Percentiles rank a stretch among this genome's conserved stretches.
phyloP scores from a whole-genome alignment of 2,329 filamentous ascomycete genomes.

The Apiospora kogelbergensis region DNA sequence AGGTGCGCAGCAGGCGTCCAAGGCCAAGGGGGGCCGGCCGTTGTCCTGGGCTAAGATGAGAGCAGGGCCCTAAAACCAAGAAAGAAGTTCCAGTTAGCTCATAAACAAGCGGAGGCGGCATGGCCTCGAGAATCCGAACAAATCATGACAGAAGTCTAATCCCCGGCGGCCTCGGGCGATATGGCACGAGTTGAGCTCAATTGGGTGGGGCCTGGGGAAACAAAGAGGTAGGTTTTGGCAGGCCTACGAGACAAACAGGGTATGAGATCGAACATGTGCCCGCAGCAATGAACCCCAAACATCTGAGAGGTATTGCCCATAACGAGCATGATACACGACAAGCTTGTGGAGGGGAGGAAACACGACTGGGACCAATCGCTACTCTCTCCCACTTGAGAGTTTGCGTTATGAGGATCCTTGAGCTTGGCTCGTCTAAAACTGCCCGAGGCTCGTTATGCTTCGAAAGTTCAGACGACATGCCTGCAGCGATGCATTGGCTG shows the following conservation, averaged over 20 bases:
- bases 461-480: conserved; percentile 7
- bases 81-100: neutral
- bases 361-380: conserved; percentile 11
- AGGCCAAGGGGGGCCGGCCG: neutral
- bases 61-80: conserved; percentile 2
- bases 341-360: conserved; percentile 10
- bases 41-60: conserved; percentile 2
- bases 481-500: conserved; percentile 2
- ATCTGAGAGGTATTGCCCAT: conserved; percentile 13
- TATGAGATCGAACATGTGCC: conserved; percentile 16
- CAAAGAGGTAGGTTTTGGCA: conserved; percentile 19
- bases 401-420: neutral
- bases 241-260: conserved; percentile 30
- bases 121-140: conserved; percentile 12
- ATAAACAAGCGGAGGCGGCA: conserved; percentile 3
- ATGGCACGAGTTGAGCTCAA: conserved; percentile 14
- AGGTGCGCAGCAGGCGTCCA: neutral
- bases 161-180: conserved; percentile 11
- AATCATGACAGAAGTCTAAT: conserved; percentile 17
- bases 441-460: neutral
- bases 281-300: conserved; percentile 6
- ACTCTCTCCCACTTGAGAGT: conserved; percentile 9
- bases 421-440: conserved; percentile 13
- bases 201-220: conserved; percentile 13
- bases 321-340: conserved; percentile 18